Evolutionary conservation across 1,284 basidiomycete genomes (phyloP).

Genomic region (Heterobasidion parviporum): DNA sequence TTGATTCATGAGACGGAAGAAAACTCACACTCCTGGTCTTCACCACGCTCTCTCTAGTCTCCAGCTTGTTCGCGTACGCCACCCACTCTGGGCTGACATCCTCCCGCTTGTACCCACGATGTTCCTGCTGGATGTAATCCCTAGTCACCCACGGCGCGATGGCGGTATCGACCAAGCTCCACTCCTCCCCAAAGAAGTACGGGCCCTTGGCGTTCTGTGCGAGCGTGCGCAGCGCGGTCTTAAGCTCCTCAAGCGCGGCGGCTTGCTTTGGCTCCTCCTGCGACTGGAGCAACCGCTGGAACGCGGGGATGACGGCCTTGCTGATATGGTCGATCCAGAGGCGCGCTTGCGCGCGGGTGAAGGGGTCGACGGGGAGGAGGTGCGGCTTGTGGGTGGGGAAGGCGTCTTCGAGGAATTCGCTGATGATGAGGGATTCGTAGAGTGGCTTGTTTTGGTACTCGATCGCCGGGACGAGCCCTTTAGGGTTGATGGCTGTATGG

Average conservation of each 20-base stretch:
- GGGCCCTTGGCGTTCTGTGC: constrained; percentile 42
- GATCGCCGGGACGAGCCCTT: constrained; percentile 60
- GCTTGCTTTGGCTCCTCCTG: constrained; percentile 43
- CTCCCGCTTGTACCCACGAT: constrained; percentile 39
- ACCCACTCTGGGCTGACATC: constrained; percentile 39
- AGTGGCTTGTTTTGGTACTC: constrained; percentile 48
- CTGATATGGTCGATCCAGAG: constrained; percentile 48
- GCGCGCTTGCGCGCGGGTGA: constrained; percentile 37
- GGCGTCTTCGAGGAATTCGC: constrained; percentile 56
- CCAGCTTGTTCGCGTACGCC: constrained; percentile 34
- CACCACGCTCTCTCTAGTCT: constrained; percentile 37
- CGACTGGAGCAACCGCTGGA: constrained; percentile 44
- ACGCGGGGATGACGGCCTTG: constrained; percentile 43
- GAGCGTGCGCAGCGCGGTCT: constrained; percentile 38
- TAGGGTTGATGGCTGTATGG: constrained; percentile 48
- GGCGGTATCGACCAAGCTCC: constrained; percentile 50
- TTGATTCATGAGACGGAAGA: not conserved
- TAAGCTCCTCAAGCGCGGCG: constrained; percentile 35
- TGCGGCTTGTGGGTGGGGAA: constrained; percentile 36
- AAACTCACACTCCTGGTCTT: constrained; percentile 42
- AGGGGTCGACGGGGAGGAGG: constrained; percentile 42
- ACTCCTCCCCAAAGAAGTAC: constrained; percentile 49
- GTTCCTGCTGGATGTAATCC: constrained; percentile 38
- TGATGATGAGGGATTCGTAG: constrained; percentile 52
- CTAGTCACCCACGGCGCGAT: constrained; percentile 52